phyloP scores from a whole-genome alignment of 2,329 filamentous ascomycete genomes.

The Alternaria arbusti region DNA sequence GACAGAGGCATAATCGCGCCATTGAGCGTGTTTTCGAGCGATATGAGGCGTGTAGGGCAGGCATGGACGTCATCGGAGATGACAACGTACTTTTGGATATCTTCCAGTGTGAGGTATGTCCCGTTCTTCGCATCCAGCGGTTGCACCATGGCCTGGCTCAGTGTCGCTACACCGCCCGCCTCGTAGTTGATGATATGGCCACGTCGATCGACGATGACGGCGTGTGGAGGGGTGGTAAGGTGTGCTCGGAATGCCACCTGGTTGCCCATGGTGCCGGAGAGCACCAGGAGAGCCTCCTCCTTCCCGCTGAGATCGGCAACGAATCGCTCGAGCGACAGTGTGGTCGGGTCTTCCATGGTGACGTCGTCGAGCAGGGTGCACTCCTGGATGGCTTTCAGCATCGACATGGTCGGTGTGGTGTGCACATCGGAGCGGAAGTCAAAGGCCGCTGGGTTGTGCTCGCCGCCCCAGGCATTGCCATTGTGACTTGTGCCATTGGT shows the following conservation, averaged over 20 bases:
- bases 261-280: conserved; percentile 95
- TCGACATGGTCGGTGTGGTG: conserved; percentile 60
- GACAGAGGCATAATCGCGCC: conserved; percentile 78
- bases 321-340: conserved; percentile 75
- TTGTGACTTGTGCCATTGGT: conserved; percentile 21
- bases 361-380: conserved; percentile 85
- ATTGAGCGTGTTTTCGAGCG: conserved; percentile 83
- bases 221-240: conserved; percentile 78
- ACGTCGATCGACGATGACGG: conserved; percentile 78
- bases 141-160: conserved; percentile 74
- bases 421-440: conserved; percentile 59
- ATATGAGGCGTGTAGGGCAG: conserved; percentile 81
- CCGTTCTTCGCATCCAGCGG: conserved; percentile 73
- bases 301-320: conserved; percentile 77
- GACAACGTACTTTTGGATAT: conserved; percentile 70
- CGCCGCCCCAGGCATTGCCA: conserved; percentile 45
- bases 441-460: conserved; percentile 61
- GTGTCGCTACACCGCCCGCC: conserved; percentile 70
- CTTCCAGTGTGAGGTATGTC: conserved; percentile 75
- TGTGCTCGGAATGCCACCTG: conserved; percentile 82
- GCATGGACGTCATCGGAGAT: conserved; percentile 74
- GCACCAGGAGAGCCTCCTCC: conserved; percentile 77
- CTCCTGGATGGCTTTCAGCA: conserved; percentile 79
- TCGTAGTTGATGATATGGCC: conserved; percentile 78
- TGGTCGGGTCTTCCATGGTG: conserved; percentile 79